These are phyloP conservation scores for Botrytis cinerea DNA, from an alignment of 2,329 filamentous ascomycete genomes.

Conservation along the genomic window DNA sequence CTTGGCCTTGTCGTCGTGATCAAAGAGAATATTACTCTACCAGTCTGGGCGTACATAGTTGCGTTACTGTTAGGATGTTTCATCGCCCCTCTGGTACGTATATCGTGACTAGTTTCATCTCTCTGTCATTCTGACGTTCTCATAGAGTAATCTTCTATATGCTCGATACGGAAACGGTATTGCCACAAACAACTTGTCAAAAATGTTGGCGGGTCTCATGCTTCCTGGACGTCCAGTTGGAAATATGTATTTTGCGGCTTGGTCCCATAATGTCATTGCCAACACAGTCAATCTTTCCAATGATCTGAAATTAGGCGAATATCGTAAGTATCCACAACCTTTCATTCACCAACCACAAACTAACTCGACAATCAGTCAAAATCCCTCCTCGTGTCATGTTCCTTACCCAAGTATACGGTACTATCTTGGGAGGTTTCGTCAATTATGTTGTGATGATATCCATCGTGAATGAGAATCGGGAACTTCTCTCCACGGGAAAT, in stretches of 20 bases:
- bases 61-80: slow-evolving; percentile 43
- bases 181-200: slow-evolving; percentile 58
- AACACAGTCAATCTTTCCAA: slow-evolving; percentile 53
- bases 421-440: slow-evolving; percentile 47
- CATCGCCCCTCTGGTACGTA: slow-evolving; percentile 53
- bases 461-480: slow-evolving; percentile 48
- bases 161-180: slow-evolving; percentile 58
- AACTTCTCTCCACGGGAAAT: slow-evolving; percentile 46
- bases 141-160: slow-evolving; percentile 53
- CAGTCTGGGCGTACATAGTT: slow-evolving; percentile 49
- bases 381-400: slow-evolving; percentile 50
- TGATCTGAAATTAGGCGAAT: slow-evolving; percentile 61
- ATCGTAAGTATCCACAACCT: slow-evolving; percentile 45
- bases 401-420: slow-evolving; percentile 48
- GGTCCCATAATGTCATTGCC: slow-evolving; percentile 58
- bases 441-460: slow-evolving; percentile 51
- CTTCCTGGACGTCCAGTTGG: slow-evolving; percentile 46
- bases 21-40: slow-evolving; percentile 43
- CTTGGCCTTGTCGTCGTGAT: slow-evolving; percentile 48
- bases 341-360: slow-evolving; percentile 14
- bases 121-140: slow-evolving; percentile 25
- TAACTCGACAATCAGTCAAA: slow-evolving; percentile 47
- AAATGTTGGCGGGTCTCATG: slow-evolving; percentile 53
- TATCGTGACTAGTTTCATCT: neutral
- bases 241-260: slow-evolving; percentile 54